phyloP scores from a whole-genome alignment of 2,329 filamentous ascomycete genomes.

The Aquanectria penicillioides region DNA sequence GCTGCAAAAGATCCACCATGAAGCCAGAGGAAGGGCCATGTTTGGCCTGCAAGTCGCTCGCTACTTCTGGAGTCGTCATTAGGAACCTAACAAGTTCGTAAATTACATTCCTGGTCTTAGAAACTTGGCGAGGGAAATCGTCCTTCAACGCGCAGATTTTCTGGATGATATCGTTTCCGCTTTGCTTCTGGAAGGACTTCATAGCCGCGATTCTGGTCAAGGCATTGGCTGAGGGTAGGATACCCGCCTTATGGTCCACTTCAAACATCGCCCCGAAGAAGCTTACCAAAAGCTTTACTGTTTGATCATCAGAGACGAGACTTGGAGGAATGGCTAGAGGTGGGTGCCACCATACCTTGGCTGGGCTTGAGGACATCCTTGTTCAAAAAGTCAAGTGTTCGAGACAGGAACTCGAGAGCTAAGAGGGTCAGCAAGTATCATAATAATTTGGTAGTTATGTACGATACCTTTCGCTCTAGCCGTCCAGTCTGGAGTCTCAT shows the following conservation, averaged over 20 bases:
- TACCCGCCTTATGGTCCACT: slow-evolving; percentile 68
- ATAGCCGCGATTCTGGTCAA: slow-evolving; percentile 60
- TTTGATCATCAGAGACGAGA: slow-evolving; percentile 17
- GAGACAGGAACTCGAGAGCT: slow-evolving; percentile 67
- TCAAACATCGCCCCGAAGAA: slow-evolving; percentile 70
- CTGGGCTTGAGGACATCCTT: slow-evolving; percentile 58
- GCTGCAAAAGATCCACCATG: slow-evolving; percentile 58
- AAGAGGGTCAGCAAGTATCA: slow-evolving; percentile 3
- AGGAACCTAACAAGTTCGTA: slow-evolving; percentile 60
- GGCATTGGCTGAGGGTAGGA: slow-evolving; percentile 63
- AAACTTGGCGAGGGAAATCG: slow-evolving; percentile 65
- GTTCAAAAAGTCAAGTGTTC: slow-evolving; percentile 61
- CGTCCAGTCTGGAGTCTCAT: slow-evolving; percentile 61
- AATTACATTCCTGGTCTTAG: slow-evolving; percentile 61
- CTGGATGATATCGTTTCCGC: slow-evolving; percentile 59
- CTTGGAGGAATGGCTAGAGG: neutral
- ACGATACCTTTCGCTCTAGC: slow-evolving; percentile 60
- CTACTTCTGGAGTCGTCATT: slow-evolving; percentile 54
- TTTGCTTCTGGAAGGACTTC: slow-evolving; percentile 60
- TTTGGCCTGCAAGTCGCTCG: slow-evolving; percentile 55
- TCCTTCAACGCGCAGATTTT: slow-evolving; percentile 62
- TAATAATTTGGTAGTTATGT: neutral
- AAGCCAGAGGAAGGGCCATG: slow-evolving; percentile 58
- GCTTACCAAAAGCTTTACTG: slow-evolving; percentile 58
- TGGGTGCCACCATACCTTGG: slow-evolving; percentile 52